Conservation (phyloP, 805 yeast genomes). For the Kodamaea laetipori region DNA sequence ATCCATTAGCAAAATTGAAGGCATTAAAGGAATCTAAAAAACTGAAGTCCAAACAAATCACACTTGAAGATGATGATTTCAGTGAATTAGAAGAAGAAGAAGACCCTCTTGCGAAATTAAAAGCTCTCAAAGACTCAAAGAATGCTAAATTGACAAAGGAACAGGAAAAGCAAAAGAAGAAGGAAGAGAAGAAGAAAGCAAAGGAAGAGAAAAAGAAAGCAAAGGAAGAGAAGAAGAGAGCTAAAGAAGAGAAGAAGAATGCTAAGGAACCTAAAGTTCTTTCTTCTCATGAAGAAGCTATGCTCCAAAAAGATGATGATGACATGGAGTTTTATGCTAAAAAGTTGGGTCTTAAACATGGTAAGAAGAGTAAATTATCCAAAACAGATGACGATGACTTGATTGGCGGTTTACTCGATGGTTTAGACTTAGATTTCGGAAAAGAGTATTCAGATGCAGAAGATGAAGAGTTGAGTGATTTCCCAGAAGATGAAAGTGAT, state of each 20-base stretch:
- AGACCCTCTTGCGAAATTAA: slow-evolving; percentile 28
- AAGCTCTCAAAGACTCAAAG: slow-evolving; percentile 18
- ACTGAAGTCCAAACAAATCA: too few species aligned
- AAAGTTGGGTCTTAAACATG: slow-evolving; percentile 67
- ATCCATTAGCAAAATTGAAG: slow-evolving; percentile 30
- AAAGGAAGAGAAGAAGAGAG: slow-evolving; percentile 14
- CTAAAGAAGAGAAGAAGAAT: slow-evolving; percentile 16
- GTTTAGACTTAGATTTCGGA: slow-evolving; percentile 55
- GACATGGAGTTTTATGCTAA: slow-evolving; percentile 84
- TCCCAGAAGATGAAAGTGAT: slow-evolving; percentile 14
- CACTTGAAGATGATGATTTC: slow-evolving; percentile 20
- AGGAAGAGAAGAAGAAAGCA: slow-evolving; percentile 7
- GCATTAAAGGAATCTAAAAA: slow-evolving; percentile 18
- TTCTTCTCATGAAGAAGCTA: slow-evolving; percentile 49
- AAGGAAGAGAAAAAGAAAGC: slow-evolving; percentile 12
- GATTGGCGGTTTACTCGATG: slow-evolving; percentile 81
- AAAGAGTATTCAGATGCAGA: slow-evolving; percentile 16
- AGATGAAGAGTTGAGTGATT: slow-evolving; percentile 22
- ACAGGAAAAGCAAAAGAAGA: slow-evolving; percentile 19
- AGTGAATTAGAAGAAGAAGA: slow-evolving; percentile 16
- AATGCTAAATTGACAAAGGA: slow-evolving; percentile 21
- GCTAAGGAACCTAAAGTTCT: slow-evolving; percentile 12
- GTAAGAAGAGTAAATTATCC: slow-evolving; percentile 47
- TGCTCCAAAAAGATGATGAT: slow-evolving; percentile 63
- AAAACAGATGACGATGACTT: slow-evolving; percentile 68